Conservation (phyloP, 805 yeast genomes). For the Candida fluviatilis region DNA sequence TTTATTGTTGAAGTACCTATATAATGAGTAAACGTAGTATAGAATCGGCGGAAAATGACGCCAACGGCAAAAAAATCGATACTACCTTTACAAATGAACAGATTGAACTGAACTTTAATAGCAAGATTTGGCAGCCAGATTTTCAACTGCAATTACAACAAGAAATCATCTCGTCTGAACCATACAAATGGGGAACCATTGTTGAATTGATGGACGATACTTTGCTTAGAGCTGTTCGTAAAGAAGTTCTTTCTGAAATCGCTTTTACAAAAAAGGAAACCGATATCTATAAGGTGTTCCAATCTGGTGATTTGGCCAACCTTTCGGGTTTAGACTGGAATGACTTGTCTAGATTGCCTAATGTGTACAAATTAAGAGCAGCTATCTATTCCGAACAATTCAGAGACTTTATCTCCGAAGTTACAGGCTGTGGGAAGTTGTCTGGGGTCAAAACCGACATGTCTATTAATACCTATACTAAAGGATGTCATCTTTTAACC, state of each 20-base stretch:
- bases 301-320: constrained; percentile 89
- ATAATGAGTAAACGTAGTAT: background rate
- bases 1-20: too few species aligned
- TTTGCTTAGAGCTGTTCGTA: constrained; percentile 71
- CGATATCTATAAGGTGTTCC: constrained; percentile 90
- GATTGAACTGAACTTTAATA: constrained; percentile 40
- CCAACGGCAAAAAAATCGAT: constrained; percentile 10
- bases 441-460: constrained; percentile 91
- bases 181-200: constrained; percentile 90
- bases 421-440: constrained; percentile 84
- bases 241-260: constrained; percentile 76
- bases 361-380: constrained; percentile 71
- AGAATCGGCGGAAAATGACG: background rate
- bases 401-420: constrained; percentile 68
- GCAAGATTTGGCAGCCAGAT: constrained; percentile 42
- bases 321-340: constrained; percentile 77
- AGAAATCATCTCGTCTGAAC: constrained; percentile 55
- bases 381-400: constrained; percentile 86
- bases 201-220: constrained; percentile 69
- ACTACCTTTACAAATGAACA: constrained; percentile 26
- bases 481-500: constrained; percentile 89
- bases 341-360: constrained; percentile 70
- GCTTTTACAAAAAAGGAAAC: constrained; percentile 95
- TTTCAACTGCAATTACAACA: constrained; percentile 38
- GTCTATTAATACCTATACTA: constrained; percentile 85